A percentile compares a stretch with the other conserved stretches of the same genome.
Conservation (phyloP, 176 grass and related monocot genomes). For the Triticum timopheevii region DNA sequence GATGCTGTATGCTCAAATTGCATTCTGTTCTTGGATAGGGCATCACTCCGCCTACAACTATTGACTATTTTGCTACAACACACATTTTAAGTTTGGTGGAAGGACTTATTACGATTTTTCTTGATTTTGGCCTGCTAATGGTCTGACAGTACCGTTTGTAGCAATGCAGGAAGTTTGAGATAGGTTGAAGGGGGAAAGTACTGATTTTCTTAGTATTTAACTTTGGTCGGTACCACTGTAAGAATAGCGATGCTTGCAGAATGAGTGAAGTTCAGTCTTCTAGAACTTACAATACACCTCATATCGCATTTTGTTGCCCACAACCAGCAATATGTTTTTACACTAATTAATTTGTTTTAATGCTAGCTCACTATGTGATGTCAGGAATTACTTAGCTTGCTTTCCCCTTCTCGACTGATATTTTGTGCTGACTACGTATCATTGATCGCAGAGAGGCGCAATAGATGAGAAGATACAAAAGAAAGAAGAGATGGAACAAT, state of each 20-base stretch:
- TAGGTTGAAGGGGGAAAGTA: not conserved
- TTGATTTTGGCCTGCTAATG: not conserved
- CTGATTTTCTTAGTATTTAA: not conserved
- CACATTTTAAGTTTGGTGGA: not conserved
- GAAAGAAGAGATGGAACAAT: slow-evolving; percentile 93
- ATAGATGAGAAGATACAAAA: slow-evolving; percentile 89
- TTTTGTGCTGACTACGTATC: slow-evolving; percentile 6
- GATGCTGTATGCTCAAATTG: not conserved
- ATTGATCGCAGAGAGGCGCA: slow-evolving; percentile 65
- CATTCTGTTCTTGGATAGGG: not conserved
- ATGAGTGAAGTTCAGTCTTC: not conserved
- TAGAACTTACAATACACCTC: not conserved
- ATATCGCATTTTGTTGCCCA: not conserved
- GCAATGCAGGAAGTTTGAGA: slow-evolving; percentile 5
- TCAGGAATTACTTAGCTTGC: not conserved
- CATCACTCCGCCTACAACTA: too few species aligned
- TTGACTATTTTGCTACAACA: too few species aligned
- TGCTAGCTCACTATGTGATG: not conserved
- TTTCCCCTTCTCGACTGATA: not conserved
- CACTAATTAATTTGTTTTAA: not conserved
- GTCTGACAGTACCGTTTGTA: not conserved
- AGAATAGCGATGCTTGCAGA: not conserved
- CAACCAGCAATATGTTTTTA: not conserved
- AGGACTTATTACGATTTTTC: not conserved
- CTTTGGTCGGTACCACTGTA: not conserved